phyloP scores from a whole-genome alignment of 2,329 filamentous ascomycete species.

The Talaromyces marneffei region DNA sequence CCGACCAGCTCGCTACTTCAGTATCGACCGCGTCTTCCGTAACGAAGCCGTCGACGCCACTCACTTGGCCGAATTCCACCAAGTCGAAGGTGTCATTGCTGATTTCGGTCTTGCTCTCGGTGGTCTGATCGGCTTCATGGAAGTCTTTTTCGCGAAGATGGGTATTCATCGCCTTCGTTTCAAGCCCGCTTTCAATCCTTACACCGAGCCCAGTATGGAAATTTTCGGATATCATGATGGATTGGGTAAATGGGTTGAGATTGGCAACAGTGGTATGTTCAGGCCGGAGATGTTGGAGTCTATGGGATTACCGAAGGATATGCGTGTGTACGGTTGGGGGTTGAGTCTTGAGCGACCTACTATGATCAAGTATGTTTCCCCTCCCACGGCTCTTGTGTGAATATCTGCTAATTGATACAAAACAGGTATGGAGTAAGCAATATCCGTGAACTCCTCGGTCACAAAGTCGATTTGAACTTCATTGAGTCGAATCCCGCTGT shows the following conservation, averaged over 20 bases:
- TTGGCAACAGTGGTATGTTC: constrained; percentile 99
- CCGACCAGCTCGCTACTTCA: constrained; percentile 91
- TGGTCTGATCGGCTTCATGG: constrained; percentile 89
- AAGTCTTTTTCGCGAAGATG: constrained; percentile 95
- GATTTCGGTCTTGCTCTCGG: constrained; percentile 91
- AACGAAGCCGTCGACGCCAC: constrained; percentile 97
- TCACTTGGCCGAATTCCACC: constrained; percentile 96
- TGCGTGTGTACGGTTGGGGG: constrained; percentile 92
- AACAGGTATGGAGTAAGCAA: constrained; percentile 67
- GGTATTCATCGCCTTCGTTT: constrained; percentile 81
- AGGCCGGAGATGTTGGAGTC: constrained; percentile 92
- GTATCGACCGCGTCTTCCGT: constrained; percentile 95
- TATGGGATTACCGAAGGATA: constrained; percentile 86
- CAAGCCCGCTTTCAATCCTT: constrained; percentile 95
- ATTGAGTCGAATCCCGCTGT: constrained; percentile 89
- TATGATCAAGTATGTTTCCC: constrained; percentile 78
- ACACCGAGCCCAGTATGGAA: constrained; percentile 96
- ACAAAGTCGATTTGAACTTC: constrained; percentile 92
- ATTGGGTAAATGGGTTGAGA: constrained; percentile 86
- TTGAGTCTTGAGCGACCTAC: constrained; percentile 88
- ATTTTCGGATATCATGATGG: constrained; percentile 94
- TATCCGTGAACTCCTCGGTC: constrained; percentile 84
- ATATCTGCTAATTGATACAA: constrained; percentile 1
- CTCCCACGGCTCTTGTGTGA: background rate
- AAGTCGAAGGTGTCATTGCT: constrained; percentile 96